Evolutionary conservation across 2,329 filamentous ascomycete species (phyloP).

Genomic region (Claviceps digitariae): DNA sequence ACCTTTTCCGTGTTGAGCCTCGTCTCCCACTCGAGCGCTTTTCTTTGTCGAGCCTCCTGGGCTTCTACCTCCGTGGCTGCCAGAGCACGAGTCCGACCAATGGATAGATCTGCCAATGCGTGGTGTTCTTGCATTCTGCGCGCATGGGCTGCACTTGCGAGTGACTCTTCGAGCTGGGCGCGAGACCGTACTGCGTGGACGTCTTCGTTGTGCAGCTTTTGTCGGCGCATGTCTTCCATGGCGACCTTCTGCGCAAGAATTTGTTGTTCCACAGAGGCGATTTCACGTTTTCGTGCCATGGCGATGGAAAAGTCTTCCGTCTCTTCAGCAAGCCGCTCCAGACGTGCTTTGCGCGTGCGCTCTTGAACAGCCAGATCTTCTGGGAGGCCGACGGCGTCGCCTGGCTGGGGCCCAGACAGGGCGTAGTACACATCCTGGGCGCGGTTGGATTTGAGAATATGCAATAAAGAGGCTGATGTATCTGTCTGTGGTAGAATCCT

Average conservation of each 20-base stretch:
- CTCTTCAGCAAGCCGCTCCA: conserved; percentile 31
- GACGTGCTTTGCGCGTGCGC: conserved; percentile 32
- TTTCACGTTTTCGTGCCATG: conserved; percentile 35
- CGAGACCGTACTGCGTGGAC: conserved; percentile 29
- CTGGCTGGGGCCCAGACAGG: conserved; percentile 37
- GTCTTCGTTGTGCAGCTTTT: conserved; percentile 32
- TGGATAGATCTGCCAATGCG: conserved; percentile 30
- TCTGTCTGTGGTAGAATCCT: conserved; percentile 30
- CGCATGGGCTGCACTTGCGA: conserved; percentile 18
- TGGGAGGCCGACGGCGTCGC: conserved; percentile 38
- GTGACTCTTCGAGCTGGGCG: conserved; percentile 32
- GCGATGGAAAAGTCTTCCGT: conserved; percentile 34
- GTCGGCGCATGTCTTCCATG: conserved; percentile 36
- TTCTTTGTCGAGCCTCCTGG: conserved; percentile 29
- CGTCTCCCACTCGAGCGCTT: conserved; percentile 35
- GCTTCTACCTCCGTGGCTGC: conserved; percentile 33
- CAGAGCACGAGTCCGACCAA: conserved; percentile 29
- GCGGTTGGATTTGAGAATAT: conserved; percentile 37
- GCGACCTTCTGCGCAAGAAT: conserved; percentile 35
- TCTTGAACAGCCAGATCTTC: conserved; percentile 35
- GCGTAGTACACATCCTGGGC: conserved; percentile 41
- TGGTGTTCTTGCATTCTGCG: conserved; percentile 32
- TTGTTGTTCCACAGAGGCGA: conserved; percentile 36
- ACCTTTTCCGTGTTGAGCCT: conserved; percentile 31
- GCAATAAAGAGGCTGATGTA: conserved; percentile 27